A percentile compares a stretch with the other conserved stretches of the same genome.
phyloP scores from a whole-genome alignment of 257 asterid genomes.

The Ocimum tenuiflorum region DNA sequence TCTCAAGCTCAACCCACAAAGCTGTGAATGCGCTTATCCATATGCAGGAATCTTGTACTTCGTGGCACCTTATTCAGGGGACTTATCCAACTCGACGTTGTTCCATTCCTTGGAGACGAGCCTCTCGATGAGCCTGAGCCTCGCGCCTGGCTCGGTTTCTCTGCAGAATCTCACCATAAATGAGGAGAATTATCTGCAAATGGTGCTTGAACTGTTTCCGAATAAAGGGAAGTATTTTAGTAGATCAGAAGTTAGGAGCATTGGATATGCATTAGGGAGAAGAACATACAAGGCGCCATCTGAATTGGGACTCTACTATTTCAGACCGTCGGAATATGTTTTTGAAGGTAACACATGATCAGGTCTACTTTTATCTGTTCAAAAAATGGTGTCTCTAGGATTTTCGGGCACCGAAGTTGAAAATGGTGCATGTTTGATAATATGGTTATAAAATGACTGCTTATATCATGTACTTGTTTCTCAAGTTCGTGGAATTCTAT shows the following conservation, averaged over 20 bases:
- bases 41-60: constrained; percentile 74
- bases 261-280: constrained; percentile 62
- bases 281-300: constrained; percentile 81
- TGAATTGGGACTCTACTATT: constrained; percentile 82
- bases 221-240: constrained; percentile 45
- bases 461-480: too few relatives aligned
- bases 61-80: constrained; percentile 82
- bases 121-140: constrained; percentile 60
- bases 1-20: constrained; percentile 62
- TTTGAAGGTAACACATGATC: constrained; percentile 72
- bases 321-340: constrained; percentile 55
- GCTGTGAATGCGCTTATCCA: constrained; percentile 81
- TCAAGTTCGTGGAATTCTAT: too few relatives aligned
- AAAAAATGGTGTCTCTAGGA: too few relatives aligned
- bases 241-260: constrained; percentile 58
- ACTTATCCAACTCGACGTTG: constrained; percentile 53
- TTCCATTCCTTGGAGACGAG: constrained; percentile 77
- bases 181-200: constrained; percentile 64
- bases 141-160: constrained; percentile 68
- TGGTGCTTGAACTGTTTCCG: constrained; percentile 67
- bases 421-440: too few relatives aligned
- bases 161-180: constrained; percentile 68
- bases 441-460: too few relatives aligned
- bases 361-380: too few relatives aligned
- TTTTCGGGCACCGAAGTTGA: too few relatives aligned